phyloP scores from a whole-genome alignment of 176 grass and related monocot genomes.

The Olyra latifolia region DNA sequence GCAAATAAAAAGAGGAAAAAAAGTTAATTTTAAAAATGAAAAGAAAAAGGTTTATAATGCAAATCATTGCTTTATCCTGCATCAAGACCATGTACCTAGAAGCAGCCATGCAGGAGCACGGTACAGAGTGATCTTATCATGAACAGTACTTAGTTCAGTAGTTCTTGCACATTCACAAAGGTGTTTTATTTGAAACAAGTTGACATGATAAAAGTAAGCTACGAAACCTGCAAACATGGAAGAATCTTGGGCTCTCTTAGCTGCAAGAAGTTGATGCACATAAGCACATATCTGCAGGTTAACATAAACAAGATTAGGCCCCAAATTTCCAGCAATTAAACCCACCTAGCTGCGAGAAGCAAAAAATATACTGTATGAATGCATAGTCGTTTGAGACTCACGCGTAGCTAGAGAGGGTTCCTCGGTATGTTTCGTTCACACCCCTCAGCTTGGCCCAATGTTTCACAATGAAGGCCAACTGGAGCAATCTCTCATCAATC shows the following conservation, averaged over 20 bases:
- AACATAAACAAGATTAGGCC: conserved; percentile 9
- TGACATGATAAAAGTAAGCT: not conserved
- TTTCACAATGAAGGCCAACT: conserved; percentile 70
- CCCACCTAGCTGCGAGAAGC: not conserved
- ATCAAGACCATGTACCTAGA: not conserved
- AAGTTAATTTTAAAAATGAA: not conserved
- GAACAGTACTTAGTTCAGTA: not conserved
- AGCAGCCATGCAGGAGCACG: not conserved
- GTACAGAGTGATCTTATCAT: not conserved
- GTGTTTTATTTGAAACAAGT: not conserved
- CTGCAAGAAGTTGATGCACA: conserved; percentile 76
- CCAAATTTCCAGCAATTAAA: not conserved
- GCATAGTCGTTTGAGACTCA: conserved; percentile 28
- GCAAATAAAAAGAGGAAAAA: conserved; percentile 5
- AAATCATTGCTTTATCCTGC: not conserved
- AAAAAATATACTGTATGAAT: not conserved
- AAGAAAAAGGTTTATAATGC: not conserved
- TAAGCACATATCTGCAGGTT: conserved; percentile 59
- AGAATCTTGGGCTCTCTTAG: conserved; percentile 57
- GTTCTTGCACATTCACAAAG: not conserved
- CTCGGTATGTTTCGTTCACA: conserved; percentile 56
- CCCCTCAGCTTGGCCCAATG: conserved; percentile 63
- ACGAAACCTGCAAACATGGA: conserved; percentile 66
- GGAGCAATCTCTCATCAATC: conserved; percentile 59
- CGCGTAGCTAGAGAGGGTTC: conserved; percentile 72